These are phyloP conservation scores for Carpinus fangiana DNA, from an alignment of 306 rosid species.

Conservation along the genomic window DNA sequence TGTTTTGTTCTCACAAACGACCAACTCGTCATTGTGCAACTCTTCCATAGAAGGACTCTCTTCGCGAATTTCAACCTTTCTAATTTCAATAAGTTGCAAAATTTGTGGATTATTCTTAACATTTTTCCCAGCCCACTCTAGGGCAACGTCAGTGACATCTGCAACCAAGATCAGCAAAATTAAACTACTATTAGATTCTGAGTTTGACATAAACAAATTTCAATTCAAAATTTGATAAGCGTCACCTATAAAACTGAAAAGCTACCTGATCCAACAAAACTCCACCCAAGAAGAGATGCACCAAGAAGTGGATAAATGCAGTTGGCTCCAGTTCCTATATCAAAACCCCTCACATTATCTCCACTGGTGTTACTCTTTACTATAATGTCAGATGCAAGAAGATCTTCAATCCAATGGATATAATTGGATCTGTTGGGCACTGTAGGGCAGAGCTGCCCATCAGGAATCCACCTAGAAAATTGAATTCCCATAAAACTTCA, in stretches of 20 bases:
- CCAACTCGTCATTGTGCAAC: constrained; percentile 24
- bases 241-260: constrained; percentile 1
- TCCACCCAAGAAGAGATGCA: constrained; percentile 82
- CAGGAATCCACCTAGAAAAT: constrained; percentile 88
- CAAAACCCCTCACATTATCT: constrained; percentile 71
- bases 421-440: constrained; percentile 90
- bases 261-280: constrained; percentile 87
- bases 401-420: constrained; percentile 87
- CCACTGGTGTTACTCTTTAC: constrained; percentile 26
- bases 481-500: constrained; percentile 6
- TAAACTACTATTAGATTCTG: neutral
- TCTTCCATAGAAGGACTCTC: constrained; percentile 28
- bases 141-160: constrained; percentile 84
- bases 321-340: constrained; percentile 91
- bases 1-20: constrained; percentile 19
- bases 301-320: constrained; percentile 97
- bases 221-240: constrained; percentile 1
- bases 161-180: constrained; percentile 30
- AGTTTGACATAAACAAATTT: constrained; percentile 9
- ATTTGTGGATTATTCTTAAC: constrained; percentile 64
- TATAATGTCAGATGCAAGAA: constrained; percentile 65
- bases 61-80: constrained; percentile 55
- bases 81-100: constrained; percentile 69
- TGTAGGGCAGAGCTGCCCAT: constrained; percentile 91
- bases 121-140: constrained; percentile 83